phyloP scores from a whole-genome alignment of 2,329 filamentous ascomycete species.

The Zelopaecilomyces penicillatus region DNA sequence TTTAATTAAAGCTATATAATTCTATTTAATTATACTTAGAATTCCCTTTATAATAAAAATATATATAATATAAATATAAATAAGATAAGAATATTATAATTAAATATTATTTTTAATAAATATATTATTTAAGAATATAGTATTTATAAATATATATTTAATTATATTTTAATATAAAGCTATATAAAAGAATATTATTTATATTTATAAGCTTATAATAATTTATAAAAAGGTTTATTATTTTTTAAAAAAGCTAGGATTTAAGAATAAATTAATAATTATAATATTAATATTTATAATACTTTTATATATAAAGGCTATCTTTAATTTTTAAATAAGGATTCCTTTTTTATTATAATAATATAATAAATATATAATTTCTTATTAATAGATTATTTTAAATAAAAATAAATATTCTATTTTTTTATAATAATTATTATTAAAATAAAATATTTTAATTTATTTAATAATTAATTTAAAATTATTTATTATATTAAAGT shows the following conservation, averaged over 20 bases:
- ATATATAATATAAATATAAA: not conserved
- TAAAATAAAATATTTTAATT: not conserved
- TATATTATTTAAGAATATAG: not conserved
- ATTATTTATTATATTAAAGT: not conserved
- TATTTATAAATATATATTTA: not conserved
- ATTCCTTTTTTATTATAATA: not conserved
- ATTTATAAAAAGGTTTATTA: no score
- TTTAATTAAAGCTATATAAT: no score
- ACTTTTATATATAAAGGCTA: no score
- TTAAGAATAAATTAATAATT: not conserved
- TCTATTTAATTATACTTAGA: no score
- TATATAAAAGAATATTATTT: not conserved
- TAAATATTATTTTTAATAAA: not conserved
- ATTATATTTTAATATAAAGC: not conserved
- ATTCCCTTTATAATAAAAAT: not conserved
- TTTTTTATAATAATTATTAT: not conserved
- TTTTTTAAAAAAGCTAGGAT: no score
- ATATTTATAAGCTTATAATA: no score
- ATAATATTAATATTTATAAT: not conserved
- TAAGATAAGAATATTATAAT: not conserved
- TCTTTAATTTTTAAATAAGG: not conserved
- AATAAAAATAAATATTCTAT: no score
- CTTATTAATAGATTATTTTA: no score
- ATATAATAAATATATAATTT: no score
- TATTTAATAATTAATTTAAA: not conserved